Evolutionary conservation across 1,139 yeast genomes (phyloP).

Genomic region (Nakaseomyces kungkrabaensis): DNA sequence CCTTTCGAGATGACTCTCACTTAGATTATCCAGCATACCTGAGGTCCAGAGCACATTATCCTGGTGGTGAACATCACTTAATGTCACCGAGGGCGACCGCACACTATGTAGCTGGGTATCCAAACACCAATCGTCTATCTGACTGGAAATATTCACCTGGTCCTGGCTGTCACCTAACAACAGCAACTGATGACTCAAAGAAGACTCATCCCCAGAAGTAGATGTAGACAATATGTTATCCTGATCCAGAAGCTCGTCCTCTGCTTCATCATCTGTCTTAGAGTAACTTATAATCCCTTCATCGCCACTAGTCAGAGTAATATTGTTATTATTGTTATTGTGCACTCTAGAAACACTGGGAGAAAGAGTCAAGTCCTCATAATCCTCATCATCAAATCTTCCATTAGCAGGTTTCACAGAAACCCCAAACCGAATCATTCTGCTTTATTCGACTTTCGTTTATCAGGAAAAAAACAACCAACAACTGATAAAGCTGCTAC

Average conservation of each 20-base stretch:
- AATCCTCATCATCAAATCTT: not conserved
- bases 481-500: too few species aligned
- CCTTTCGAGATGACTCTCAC: not conserved
- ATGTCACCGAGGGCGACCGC: not conserved
- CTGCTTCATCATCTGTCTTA: not conserved
- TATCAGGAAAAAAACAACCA: too few species aligned
- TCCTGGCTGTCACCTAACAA: not conserved
- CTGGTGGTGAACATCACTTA: not conserved
- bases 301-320: too few species aligned
- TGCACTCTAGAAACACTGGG: not conserved
- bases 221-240: not conserved
- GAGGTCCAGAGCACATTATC: not conserved
- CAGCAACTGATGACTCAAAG: not conserved
- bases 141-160: not conserved
- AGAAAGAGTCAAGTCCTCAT: not conserved
- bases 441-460: too few species aligned
- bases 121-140: conserved; percentile 1
- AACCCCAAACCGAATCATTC: not conserved
- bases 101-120: not conserved
- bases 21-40: not conserved
- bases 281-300: not conserved
- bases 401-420: not conserved
- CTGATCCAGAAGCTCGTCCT: not conserved
- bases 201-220: not conserved
- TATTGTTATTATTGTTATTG: not conserved